Percentiles rank a stretch among this genome's conserved stretches.
Conservation (phyloP, 306 rosid genomes). For the Rosa persica region DNA sequence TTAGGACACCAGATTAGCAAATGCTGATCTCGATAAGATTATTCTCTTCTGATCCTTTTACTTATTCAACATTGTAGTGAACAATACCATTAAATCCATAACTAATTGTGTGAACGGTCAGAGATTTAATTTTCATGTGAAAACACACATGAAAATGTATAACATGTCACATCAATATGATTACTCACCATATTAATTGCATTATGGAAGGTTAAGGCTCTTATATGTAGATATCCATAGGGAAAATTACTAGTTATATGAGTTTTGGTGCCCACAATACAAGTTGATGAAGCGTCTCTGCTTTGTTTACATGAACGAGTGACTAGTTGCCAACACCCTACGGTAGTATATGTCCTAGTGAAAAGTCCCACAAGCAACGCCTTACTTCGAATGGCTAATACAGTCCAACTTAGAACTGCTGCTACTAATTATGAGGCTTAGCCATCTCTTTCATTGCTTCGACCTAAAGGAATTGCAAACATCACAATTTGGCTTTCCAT, state of each 20-base stretch:
- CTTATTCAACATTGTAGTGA: too few relatives aligned
- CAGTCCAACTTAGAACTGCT: neutral
- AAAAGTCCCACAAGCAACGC: constrained; percentile 42
- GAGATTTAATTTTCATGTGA: too few relatives aligned
- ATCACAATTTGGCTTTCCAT: neutral
- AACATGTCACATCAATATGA: neutral
- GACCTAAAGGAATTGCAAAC: neutral
- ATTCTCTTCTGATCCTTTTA: neutral
- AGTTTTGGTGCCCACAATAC: neutral
- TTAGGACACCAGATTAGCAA: neutral
- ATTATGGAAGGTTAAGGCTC: neutral
- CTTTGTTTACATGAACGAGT: neutral
- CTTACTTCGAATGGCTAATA: neutral
- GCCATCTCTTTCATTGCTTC: constrained; percentile 15
- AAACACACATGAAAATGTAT: neutral
- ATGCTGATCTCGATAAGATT: neutral
- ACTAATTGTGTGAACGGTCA: too few relatives aligned
- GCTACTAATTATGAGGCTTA: neutral
- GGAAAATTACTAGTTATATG: neutral
- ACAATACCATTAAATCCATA: too few relatives aligned
- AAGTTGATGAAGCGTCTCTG: neutral
- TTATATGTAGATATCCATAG: neutral
- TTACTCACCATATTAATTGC: neutral
- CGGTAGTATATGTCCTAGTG: constrained; percentile 17
- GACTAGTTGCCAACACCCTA: constrained; percentile 29